phyloP scores from a whole-genome alignment of 78 protist species.

The Dictyostelium purpureum region DNA sequence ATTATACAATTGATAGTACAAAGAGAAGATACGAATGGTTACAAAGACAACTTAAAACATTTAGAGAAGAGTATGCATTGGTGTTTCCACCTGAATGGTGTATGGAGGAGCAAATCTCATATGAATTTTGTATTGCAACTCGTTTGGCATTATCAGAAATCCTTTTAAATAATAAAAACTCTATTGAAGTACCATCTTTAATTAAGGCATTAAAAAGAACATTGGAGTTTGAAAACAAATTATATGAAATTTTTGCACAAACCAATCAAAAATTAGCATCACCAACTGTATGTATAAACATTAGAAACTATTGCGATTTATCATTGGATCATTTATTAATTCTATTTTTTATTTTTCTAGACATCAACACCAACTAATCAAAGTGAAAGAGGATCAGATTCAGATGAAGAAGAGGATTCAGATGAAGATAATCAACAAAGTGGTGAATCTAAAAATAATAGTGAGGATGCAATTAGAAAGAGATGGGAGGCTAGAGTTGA shows the following conservation, averaged over 20 bases:
- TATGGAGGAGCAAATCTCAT: conserved; percentile 64
- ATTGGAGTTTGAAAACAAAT: conserved; percentile 62
- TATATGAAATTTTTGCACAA: conserved; percentile 20
- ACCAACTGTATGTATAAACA: conserved; percentile 19
- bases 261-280: not conserved
- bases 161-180: not conserved
- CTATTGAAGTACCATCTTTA: conserved; percentile 35
- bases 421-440: not conserved
- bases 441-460: not conserved
- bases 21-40: conserved; percentile 74
- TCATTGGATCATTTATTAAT: not conserved
- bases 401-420: not conserved
- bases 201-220: conserved; percentile 60
- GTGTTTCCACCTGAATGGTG: conserved; percentile 81
- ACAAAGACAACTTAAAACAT: not conserved
- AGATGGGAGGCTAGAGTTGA: conserved; percentile 32
- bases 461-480: conserved; percentile 22
- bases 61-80: conserved; percentile 20
- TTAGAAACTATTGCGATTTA: not conserved
- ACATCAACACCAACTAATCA: not conserved
- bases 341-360: not conserved
- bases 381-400: not conserved
- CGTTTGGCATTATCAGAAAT: conserved; percentile 21
- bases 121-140: conserved; percentile 73
- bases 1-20: conserved; percentile 11